Base-by-base conservation (phyloP, 192 early-diverging fungal species). In the Umbelopsis isabellina region DNA sequence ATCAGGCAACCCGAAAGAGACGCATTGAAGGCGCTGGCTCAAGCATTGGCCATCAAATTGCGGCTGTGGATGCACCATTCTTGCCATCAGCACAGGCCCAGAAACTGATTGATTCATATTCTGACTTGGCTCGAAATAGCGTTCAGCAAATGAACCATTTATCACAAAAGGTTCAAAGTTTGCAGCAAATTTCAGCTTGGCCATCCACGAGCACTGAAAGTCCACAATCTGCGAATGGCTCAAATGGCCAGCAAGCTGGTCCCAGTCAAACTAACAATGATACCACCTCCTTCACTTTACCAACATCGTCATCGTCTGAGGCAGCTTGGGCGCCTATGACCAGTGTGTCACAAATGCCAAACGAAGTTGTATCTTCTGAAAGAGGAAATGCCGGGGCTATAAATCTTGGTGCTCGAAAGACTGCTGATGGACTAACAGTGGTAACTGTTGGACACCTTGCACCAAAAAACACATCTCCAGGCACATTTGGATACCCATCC, bases 71-170 rank as follows among this genome's bases (percentile, higher is more conserved):
- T 61, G 55, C 55, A 18, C 55, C 55, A 61, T 61, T 61, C 55
- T 61, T 61, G 33, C 55, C 55, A 4, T 61, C 55, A 35, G 55
- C 72, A 23, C 75, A 72, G 44, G 66, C 75, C 21, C 75, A 72
- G 46, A 77, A 69, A 68, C 37, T 77, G n/a, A 77, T 77, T 52
- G 64, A 77, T 55, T 72, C 70, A 18, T 77, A 77, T 37, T 37
- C 71, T 20, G 71, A 77, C 48, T 33, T 74, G 37, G 46, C 69
- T 8, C 61, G 53, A 47, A 52, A 69, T 8, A 72, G 69, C 21
- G 50, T 70, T 20, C 51, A 69, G 22, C 77, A 80, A 67, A 76
- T 76, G 69, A 70, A 52, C 30, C 49, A 71, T 16, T 73, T 76
- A 37, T 72, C 67, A 35, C 30, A 49, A 46, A 69, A 70, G 3